Conservation (phyloP, 129 eudicot species). For the Tagetes patula region DNA sequence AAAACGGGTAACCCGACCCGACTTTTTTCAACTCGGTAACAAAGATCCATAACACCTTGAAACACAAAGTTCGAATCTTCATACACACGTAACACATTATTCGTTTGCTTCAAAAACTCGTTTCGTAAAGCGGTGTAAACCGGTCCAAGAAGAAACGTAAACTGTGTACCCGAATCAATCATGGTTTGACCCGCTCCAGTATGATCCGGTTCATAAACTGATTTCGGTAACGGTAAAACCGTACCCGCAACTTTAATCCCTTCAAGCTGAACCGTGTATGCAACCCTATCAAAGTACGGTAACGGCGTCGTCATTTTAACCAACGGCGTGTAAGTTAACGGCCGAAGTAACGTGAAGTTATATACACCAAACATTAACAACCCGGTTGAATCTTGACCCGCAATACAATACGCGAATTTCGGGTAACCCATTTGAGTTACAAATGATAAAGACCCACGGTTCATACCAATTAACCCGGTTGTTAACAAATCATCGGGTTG, state of each 20-base stretch:
- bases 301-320: conserved; percentile 62
- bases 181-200: conserved; percentile 95
- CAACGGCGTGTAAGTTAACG: conserved; percentile 65
- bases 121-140: conserved; percentile 62
- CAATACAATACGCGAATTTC: conserved; percentile 77
- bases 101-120: conserved; percentile 65
- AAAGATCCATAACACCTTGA: conserved; percentile 90
- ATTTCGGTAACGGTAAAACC: conserved; percentile 66
- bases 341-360: conserved; percentile 47
- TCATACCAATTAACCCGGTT: conserved; percentile 80
- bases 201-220: conserved; percentile 72
- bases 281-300: conserved; percentile 72
- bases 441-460: conserved; percentile 83
- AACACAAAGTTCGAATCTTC: conserved; percentile 75
- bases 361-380: conserved; percentile 63
- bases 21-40: conserved; percentile 51
- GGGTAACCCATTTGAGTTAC: conserved; percentile 68
- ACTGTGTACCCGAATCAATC: conserved; percentile 92
- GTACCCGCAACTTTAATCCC: conserved; percentile 66
- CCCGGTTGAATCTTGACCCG: conserved; percentile 74
- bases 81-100: conserved; percentile 47
- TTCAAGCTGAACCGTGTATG: conserved; percentile 74
- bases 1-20: conserved; percentile 49
- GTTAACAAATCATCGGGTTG: conserved; percentile 49
- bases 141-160: conserved; percentile 70